Base-by-base conservation (phyloP, 768 basidiomycete species). In the Psilocybe sp. region DNA sequence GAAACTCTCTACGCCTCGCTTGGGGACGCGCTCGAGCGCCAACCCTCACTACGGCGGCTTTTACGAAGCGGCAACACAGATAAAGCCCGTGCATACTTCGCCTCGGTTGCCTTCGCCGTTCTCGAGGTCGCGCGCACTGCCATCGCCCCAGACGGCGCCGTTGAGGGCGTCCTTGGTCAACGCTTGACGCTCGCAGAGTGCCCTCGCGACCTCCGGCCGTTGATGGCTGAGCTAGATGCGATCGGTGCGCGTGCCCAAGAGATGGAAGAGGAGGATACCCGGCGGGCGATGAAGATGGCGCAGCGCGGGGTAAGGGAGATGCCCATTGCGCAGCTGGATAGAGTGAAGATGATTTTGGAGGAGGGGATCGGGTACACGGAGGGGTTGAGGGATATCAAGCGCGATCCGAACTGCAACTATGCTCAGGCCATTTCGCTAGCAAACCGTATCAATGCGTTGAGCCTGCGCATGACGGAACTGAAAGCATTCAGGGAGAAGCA, bases 1-100 rank as follows among this genome's bases (percentile, higher is more conserved):
- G 90, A 94, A 66, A 92, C 91, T 0, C 77, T 94, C 14, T 94
- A 92, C 64, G 89, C 91, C 0, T 80, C 88, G 2, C 74, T 93
- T 3, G 89, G 77, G 0, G 88, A 89, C 54, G 81, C 78, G 1
- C 74, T 92, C 40, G 77, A 82, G 43, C 70, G 71, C 4, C 76
- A 73, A 11, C 75, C 78, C 0, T 70, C 75, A 2, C 75, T 93
- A 5, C 78, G 78, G 2, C 49, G 59, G 0, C 74, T 87, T 9
- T 77, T 92, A 28, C 23, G 23, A 28, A 28, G 23, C 23, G 23
- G 23, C 49, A 69, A 69, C n/a, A 58, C 60, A 12, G 89, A 92
- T 59, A 81, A 82, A 0, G 68, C 85, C 0, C 77, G 87, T 15
- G 91, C 89, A 0, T 92, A 92, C 71, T 94, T 89, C 60, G 83